Evolutionary conservation across 2,329 filamentous ascomycete genomes (phyloP), one percentile per base, ranked within the genome.

Genomic region (Colletotrichum higginsianum): DNA sequence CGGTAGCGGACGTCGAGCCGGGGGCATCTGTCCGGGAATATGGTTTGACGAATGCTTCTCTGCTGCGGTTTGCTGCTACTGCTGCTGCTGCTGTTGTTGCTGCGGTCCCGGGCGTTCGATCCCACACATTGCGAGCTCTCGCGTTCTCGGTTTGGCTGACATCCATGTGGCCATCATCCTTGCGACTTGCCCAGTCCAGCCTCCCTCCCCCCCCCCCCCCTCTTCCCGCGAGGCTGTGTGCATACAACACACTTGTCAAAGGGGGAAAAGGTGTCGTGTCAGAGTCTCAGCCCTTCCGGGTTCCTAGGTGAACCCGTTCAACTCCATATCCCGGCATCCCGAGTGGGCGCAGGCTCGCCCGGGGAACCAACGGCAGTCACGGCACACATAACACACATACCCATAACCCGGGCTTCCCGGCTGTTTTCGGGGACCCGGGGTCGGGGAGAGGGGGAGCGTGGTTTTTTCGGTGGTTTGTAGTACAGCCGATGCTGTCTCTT

Each of bases 171-270:
- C 57, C 16, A 30, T 26, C 58, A 61, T 49, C 44, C 58, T 38
- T 38, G 58, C 38, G 26, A 38, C 26, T 35, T 42, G 26, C 26
- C 26, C 26, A 49, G 30, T n/a, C 15, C 68, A 13, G 26, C 42
- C 38, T 35, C 30, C 35, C 21, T 46, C 50, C n/a, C 13, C 9
- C 12, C 13, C 30, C 35, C 56, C 44, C 50, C 23, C 23, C 23
- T 67, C 64, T 57, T 71, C 46, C 68, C 65, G 57, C 53, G 30
- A 50, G 68, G 57, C 68, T 67, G 44, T 71, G 68, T 50, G 42
- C 26, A 26, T 26, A 26, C 26, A 26, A 26, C 26, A 26, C 26
- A 26, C 26, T 4, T 67, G 68, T 52, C 47, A n/a, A 63, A 49
- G 50, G 18, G n/a, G 44, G 15, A 35, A 35, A 26, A 26, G 26